These are phyloP conservation scores for Iodosphaeria phyllophila DNA, from an alignment of 2,329 filamentous ascomycete species.

Conservation along the genomic window DNA sequence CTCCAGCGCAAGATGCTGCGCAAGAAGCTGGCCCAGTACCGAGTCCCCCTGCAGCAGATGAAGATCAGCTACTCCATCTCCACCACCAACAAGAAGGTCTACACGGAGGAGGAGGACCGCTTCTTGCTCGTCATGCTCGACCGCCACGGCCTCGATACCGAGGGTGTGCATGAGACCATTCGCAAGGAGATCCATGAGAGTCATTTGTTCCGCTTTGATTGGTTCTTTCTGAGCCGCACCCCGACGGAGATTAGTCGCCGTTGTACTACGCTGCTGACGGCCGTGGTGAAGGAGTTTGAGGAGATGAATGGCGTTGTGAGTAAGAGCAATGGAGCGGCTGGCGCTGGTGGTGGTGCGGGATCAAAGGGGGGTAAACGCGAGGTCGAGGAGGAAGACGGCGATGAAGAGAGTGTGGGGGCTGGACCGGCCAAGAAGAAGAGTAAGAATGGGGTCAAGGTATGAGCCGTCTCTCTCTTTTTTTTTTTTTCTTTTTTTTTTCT, in stretches of 20 bases:
- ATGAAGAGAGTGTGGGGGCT: constrained; percentile 63
- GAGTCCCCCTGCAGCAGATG: constrained; percentile 92
- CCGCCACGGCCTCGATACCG: constrained; percentile 78
- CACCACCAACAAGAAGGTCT: constrained; percentile 99
- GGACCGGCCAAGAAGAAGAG: constrained; percentile 88
- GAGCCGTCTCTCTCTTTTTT: constrained; percentile 11
- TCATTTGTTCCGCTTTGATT: constrained; percentile 92
- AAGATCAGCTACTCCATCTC: constrained; percentile 98
- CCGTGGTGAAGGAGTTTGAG: constrained; percentile 89
- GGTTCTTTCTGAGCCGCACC: constrained; percentile 95
- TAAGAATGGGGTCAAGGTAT: constrained; percentile 75
- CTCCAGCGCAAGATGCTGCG: constrained; percentile 84
- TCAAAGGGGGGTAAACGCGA: no score
- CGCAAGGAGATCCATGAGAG: constrained; percentile 94
- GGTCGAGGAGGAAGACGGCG: constrained; percentile 63
- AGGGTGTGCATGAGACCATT: constrained; percentile 80
- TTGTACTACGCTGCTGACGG: constrained; percentile 85
- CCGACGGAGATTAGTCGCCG: constrained; percentile 81
- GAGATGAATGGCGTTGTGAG: constrained; percentile 42
- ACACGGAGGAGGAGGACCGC: constrained; percentile 93
- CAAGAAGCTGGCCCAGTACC: constrained; percentile 91
- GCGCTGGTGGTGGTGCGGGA: no score
- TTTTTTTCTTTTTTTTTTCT: no score
- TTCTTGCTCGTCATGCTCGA: constrained; percentile 90
- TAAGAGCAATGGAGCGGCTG: constrained; percentile 51